Conservation (phyloP, 129 eudicot species). For the Helianthus tuberosus region DNA sequence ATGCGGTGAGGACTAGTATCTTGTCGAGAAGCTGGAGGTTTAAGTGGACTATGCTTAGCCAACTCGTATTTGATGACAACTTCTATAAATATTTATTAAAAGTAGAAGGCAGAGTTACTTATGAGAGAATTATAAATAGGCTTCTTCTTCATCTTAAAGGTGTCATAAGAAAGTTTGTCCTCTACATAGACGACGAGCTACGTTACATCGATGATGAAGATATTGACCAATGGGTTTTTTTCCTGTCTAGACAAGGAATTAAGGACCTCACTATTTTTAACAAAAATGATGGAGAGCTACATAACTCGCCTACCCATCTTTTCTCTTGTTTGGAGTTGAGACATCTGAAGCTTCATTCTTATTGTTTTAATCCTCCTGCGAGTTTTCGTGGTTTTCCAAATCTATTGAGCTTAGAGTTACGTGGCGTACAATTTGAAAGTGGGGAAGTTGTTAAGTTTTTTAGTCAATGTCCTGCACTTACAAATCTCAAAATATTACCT, state of each 20-base stretch:
- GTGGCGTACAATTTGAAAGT: neutral
- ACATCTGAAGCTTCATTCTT: conserved; percentile 13
- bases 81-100: neutral
- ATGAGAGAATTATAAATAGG: neutral
- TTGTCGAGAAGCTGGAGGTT: conserved; percentile 20
- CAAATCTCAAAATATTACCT: conserved; percentile 9
- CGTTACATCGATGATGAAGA: too few species aligned
- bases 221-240: too few species aligned
- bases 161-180: too few species aligned
- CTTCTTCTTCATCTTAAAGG: neutral
- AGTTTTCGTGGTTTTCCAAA: conserved; percentile 22
- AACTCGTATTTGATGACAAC: neutral
- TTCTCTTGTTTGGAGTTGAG: conserved; percentile 20
- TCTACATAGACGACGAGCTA: too few species aligned
- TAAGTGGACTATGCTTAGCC: too few species aligned
- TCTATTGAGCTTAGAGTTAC: conserved; percentile 10
- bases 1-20: neutral
- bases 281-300: neutral
- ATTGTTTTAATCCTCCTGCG: neutral
- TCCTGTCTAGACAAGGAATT: neutral
- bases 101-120: too few species aligned
- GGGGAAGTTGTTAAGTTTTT: neutral
- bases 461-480: neutral
- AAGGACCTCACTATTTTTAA: conserved; percentile 15
- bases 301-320: conserved; percentile 3